phyloP scores from a whole-genome alignment of 495 filamentous ascomycete species.

The Corynascus novoguineensis region DNA sequence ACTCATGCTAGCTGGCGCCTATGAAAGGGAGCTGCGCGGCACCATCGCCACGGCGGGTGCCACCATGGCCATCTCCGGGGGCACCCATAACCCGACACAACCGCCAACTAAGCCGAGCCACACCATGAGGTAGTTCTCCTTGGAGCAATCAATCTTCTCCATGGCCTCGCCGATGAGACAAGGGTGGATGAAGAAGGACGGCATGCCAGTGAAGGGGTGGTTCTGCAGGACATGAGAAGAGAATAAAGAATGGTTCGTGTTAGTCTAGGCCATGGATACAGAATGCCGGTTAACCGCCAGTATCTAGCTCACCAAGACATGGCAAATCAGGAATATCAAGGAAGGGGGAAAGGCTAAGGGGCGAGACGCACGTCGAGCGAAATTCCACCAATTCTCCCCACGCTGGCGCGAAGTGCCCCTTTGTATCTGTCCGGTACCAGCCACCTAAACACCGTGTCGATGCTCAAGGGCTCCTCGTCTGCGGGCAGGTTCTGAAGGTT shows the following conservation, averaged over 20 bases:
- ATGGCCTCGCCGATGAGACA: conserved; percentile 81
- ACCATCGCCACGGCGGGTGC: background rate
- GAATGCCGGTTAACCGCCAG: conserved; percentile 40
- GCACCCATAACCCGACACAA: conserved; percentile 66
- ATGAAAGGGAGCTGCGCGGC: background rate
- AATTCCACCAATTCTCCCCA: conserved; percentile 68
- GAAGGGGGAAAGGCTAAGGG: conserved; percentile 4
- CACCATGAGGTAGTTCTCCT: conserved; percentile 65
- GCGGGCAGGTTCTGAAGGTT: conserved; percentile 42
- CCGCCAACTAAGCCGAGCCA: conserved; percentile 76
- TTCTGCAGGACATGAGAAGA: conserved; percentile 58
- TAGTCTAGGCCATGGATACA: conserved; percentile 42
- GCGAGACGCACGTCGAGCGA: conserved; percentile 62
- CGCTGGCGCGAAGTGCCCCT: conserved; percentile 47
- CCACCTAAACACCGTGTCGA: conserved; percentile 63
- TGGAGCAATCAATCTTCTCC: conserved; percentile 48
- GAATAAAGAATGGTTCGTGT: conserved; percentile 35
- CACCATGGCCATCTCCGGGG: conserved; percentile 48
- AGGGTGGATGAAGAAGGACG: conserved; percentile 77
- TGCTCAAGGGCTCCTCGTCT: conserved; percentile 37
- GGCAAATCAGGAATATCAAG: conserved; percentile 14
- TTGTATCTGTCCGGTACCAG: conserved; percentile 63
- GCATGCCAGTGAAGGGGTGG: conserved; percentile 68
- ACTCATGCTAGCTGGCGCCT: background rate
- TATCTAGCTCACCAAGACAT: conserved; percentile 27